Base-by-base conservation (phyloP, 2,329 filamentous ascomycete genomes). In the Camillea tinctor region DNA sequence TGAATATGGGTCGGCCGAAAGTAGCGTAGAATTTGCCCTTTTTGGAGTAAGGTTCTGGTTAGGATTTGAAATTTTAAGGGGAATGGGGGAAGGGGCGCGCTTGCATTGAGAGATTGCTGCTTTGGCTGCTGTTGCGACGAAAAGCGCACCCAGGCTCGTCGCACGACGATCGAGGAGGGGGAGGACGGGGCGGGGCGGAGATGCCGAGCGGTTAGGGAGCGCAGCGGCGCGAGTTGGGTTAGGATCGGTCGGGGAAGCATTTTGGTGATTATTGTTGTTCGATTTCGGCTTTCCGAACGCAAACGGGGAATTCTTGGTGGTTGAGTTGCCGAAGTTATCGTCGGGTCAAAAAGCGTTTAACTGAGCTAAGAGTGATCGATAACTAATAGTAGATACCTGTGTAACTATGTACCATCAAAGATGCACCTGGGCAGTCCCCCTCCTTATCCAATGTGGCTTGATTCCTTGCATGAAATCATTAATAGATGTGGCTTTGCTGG, bases 21-120 rank as follows among this genome's bases (percentile, higher is more conserved):
- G 85, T 86, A 71, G 86, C 88, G 80, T 92, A 94, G 77, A 93
- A 93, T 52, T 81, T 79, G 54, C 84, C 76, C 84, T 90, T 67
- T 54, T 36, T 52, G 36, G 36, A 20, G 22, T n/a, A 19, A 48
- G 8, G 13, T 17, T 7, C 8, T 17, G 52, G 61, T 60, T 56
- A 51, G 50, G 15, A 4, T 52, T 24, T 19, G 30, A 21, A 13
- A 17, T 22, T 8, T 9, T 17, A 5, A 49, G 50, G 40, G 23
- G 21, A 44, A 11, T 52, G n/a, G 23, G 19, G 53, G 19, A 50
- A 50, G 53, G 44, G 40, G 17, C n/a, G 19, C 22, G 48, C 64
- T 65, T 50, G 62, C 64, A 62, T 70, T 67, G 52, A 63, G 56
- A 50, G 62, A 61, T 36, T 57, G 48, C 49, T 53, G 55, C 21